Percentiles rank a stretch among this genome's conserved stretches.
These are phyloP conservation scores for Phytopythium ostracodes DNA, from an alignment of 352 stramenopile genomes.

Conservation along the genomic window DNA sequence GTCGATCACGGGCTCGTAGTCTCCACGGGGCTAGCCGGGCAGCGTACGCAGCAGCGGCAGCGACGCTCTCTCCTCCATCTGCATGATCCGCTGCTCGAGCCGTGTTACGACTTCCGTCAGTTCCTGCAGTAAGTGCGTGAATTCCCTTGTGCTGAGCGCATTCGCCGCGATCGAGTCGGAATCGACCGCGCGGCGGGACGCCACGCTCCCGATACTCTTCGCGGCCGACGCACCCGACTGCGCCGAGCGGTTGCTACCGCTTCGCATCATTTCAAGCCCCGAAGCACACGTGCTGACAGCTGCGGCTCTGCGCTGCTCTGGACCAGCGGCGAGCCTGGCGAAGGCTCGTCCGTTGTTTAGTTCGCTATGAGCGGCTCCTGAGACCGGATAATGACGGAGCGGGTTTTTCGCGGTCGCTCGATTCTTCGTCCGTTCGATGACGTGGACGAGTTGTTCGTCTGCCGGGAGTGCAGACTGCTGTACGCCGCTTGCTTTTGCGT, in stretches of 20 bases:
- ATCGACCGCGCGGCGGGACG: background rate
- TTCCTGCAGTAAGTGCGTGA: slow-evolving; percentile 4
- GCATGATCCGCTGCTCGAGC: slow-evolving; percentile 6
- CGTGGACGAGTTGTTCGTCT: slow-evolving; percentile 4
- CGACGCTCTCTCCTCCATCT: slow-evolving; percentile 1
- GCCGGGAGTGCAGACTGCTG: background rate
- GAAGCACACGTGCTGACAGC: background rate
- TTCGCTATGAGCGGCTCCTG: background rate
- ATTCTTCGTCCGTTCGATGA: background rate
- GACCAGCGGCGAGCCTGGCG: background rate
- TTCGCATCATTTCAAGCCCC: background rate
- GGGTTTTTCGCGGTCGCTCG: background rate
- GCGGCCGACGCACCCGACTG: background rate
- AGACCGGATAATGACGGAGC: background rate
- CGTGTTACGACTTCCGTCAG: slow-evolving; percentile 6
- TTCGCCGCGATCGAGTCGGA: background rate
- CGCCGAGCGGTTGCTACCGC: background rate
- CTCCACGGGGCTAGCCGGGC: background rate
- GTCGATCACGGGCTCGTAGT: slow-evolving; percentile 2
- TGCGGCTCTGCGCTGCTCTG: background rate
- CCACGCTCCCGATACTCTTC: background rate
- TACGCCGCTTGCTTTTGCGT: background rate
- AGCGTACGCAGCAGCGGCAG: background rate
- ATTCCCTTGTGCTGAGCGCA: background rate
- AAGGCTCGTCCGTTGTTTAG: background rate